phyloP scores from a whole-genome alignment of 129 eudicot species.

The Tagetes erecta region DNA sequence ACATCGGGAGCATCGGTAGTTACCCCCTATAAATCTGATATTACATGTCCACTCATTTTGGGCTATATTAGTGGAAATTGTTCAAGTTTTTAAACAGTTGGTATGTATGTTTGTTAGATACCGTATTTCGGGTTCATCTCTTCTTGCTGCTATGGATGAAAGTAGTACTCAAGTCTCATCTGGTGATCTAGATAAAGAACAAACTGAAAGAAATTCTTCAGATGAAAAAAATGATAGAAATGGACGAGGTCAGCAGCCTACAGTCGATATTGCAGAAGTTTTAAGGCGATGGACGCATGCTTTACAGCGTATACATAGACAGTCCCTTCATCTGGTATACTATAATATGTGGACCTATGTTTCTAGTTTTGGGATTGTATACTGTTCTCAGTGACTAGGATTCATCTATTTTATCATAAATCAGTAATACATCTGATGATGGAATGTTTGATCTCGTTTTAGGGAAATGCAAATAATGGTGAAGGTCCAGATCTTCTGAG shows the following conservation, averaged over 20 bases:
- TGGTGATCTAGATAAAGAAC: conserved; percentile 51
- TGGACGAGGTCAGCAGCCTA: conserved; percentile 82
- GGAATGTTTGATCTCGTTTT: conserved; percentile 16
- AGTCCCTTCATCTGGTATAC: conserved; percentile 82
- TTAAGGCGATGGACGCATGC: conserved; percentile 99
- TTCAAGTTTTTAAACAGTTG: conserved; percentile 10
- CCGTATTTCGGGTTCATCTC: conserved; percentile 96
- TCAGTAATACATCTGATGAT: conserved; percentile 12
- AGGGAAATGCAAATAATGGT: conserved; percentile 98
- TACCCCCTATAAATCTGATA: conserved; percentile 8
- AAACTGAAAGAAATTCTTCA: conserved; percentile 62
- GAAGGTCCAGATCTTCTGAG: conserved; percentile 97
- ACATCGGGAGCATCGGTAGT: conserved; percentile 96
- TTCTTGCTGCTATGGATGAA: conserved; percentile 96
- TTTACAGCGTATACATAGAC: conserved; percentile 95
- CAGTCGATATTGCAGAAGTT: conserved; percentile 96
- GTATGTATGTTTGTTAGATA: conserved; percentile 53
- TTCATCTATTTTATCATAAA: conserved; percentile 2
- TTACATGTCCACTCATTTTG: not conserved
- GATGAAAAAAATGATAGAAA: conserved; percentile 68
- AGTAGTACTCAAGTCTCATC: conserved; percentile 52
- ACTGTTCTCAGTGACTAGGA: not conserved
- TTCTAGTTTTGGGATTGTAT: conserved; percentile 2
- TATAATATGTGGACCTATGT: not conserved
- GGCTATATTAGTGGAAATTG: conserved; percentile 16